Conservation (phyloP, 2,329 filamentous ascomycete genomes). For the Hypoxylon sp. region DNA sequence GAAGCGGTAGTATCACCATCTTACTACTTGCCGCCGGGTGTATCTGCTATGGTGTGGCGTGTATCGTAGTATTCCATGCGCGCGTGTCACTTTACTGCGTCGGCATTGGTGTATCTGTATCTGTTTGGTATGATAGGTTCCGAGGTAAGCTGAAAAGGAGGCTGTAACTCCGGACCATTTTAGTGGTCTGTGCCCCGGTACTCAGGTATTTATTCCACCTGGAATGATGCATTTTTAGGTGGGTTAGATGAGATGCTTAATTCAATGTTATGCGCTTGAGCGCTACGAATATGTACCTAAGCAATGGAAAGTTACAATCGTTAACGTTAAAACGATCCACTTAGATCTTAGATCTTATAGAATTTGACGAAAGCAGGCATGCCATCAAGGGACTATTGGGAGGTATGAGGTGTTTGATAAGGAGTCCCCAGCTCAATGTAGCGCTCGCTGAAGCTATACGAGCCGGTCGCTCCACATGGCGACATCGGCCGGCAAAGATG, state of each 20-base stretch:
- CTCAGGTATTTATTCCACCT: neutral
- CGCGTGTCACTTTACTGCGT: neutral
- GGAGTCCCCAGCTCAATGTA: constrained; percentile 4
- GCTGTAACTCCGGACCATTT: neutral
- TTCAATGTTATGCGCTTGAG: neutral
- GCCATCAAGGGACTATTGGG: neutral
- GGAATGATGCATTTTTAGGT: neutral
- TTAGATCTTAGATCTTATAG: no score
- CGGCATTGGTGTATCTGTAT: neutral
- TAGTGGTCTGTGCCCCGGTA: neutral
- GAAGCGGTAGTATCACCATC: constrained; percentile 38
- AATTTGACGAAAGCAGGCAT: neutral
- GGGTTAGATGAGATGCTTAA: constrained; percentile 1
- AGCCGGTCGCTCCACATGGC: constrained; percentile 16
- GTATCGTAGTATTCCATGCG: constrained; percentile 2
- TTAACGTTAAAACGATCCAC: no score
- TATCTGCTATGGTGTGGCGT: neutral
- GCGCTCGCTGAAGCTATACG: constrained; percentile 9
- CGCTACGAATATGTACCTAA: neutral
- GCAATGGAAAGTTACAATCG: no score
- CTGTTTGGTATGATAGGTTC: no score
- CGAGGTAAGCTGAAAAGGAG: constrained; percentile 11
- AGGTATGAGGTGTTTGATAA: constrained; percentile 13
- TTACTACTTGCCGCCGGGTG: constrained; percentile 9
- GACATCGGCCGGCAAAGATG: constrained; percentile 23